A percentile compares a stretch with the other conserved stretches of the same genome.
Conservation (phyloP, 2,329 filamentous ascomycete species). For the Albifimbria verrucaria region DNA sequence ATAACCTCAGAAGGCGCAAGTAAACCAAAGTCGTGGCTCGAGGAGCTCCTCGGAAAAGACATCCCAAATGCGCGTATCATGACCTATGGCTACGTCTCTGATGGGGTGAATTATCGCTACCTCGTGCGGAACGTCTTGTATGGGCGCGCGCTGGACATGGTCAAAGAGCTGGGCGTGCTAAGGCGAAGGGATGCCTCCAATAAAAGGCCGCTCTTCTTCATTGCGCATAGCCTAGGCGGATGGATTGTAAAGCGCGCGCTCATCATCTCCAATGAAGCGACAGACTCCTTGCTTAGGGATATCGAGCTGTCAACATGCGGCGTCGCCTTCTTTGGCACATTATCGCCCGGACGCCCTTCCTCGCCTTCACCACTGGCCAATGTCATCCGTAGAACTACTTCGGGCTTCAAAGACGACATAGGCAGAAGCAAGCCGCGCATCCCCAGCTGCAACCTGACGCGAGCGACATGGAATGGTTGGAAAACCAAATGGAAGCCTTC, state of each 20-base stretch:
- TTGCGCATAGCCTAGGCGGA: constrained; percentile 22
- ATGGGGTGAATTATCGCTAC: constrained; percentile 17
- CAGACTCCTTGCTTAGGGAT: constrained; percentile 14
- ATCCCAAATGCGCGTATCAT: constrained; percentile 22
- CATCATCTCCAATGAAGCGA: constrained; percentile 23
- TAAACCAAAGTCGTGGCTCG: constrained; percentile 19
- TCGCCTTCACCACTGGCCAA: constrained; percentile 20
- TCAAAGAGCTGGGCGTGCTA: constrained; percentile 14
- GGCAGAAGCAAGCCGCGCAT: neutral
- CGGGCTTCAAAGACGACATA: constrained; percentile 9
- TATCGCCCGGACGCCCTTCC: constrained; percentile 16
- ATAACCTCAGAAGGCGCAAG: constrained; percentile 14
- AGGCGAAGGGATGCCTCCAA: constrained; percentile 14
- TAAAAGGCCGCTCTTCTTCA: constrained; percentile 21
- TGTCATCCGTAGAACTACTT: constrained; percentile 20
- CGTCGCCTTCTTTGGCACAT: constrained; percentile 23
- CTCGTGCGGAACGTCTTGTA: constrained; percentile 19
- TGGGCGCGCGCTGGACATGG: constrained; percentile 19
- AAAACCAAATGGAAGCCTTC: constrained; percentile 23
- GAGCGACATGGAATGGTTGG: constrained; percentile 19
- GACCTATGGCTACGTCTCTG: constrained; percentile 19
- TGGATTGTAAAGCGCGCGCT: constrained; percentile 25
- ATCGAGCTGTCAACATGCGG: constrained; percentile 22
- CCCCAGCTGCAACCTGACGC: constrained; percentile 9
- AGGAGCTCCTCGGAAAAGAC: constrained; percentile 18